Evolutionary conservation across 345 rosid species (phyloP).

Genomic region (Moricandia moricandioides): DNA sequence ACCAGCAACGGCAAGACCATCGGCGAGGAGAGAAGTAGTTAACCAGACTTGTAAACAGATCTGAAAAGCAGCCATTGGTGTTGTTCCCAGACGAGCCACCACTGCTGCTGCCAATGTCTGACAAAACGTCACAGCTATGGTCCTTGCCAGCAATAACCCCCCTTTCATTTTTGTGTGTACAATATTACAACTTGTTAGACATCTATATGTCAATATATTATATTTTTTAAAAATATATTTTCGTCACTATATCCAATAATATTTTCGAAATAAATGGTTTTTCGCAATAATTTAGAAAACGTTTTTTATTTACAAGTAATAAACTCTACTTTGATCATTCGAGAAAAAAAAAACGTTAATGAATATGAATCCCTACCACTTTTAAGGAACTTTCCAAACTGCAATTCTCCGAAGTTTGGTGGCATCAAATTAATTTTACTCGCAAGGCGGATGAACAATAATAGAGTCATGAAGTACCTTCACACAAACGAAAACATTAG

Average conservation of each 20-base stretch:
- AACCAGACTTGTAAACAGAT: constrained; percentile 93
- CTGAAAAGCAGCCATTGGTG: constrained; percentile 91
- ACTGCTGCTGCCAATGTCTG: constrained; percentile 90
- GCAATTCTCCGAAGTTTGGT: neutral
- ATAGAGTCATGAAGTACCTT: neutral
- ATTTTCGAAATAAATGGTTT: neutral
- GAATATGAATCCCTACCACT: neutral
- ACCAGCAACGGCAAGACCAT: constrained; percentile 95
- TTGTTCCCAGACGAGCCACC: constrained; percentile 80
- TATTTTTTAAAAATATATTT: no score
- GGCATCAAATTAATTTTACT: neutral
- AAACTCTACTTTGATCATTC: neutral
- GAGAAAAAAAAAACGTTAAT: neutral
- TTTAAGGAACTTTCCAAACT: neutral
- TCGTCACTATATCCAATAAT: neutral
- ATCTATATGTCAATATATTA: neutral
- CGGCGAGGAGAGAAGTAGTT: constrained; percentile 94
- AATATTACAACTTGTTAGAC: neutral
- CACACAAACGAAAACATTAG: neutral
- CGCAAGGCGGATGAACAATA: neutral
- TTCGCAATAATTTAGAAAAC: neutral
- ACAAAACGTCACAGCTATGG: constrained; percentile 83
- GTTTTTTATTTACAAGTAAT: neutral
- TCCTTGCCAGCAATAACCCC: constrained; percentile 59
- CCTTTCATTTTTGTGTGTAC: constrained; percentile 40